Evolutionary conservation across 257 asterid genomes (phyloP), one percentile per base, ranked within the genome.

Genomic region (Nicotiana sylvestris): DNA sequence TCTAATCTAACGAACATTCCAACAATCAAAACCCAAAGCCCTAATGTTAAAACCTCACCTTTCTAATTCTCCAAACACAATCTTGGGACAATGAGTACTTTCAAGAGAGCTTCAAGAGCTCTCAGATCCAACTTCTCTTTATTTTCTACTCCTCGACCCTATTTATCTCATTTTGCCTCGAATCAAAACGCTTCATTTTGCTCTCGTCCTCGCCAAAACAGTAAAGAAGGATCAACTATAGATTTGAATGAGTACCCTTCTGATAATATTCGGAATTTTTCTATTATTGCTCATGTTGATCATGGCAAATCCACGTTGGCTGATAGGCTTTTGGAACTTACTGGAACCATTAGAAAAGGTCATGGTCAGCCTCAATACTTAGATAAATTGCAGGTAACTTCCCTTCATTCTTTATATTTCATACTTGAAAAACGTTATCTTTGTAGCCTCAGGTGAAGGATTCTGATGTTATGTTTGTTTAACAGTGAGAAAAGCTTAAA

Each of bases 261-360:
- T 15, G 98, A 96, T 5, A 90, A 87, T 10, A 91, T 96, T 76
- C 95, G 99, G n/a, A 96, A 96, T 87, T 96, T 96, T 72, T 96
- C 99, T 53, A 96, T 96, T 37, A 96, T 96, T 84, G 99, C 99
- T 15, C 99, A 96, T 80, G 97, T 96, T 70, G 99, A 94, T 87
- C 99, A 96, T 66, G 99, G 99, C 4, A 96, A 96, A 85, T 96
- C 99, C n/a, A 96, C 99, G 9, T 90, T 96, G 27, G 99, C 99
- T 84, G 99, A 96, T 87, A 89, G 99, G 69, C 98, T 96, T 82
- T 86, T 96, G 93, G 99, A 96, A 92, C 95, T 96, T 55, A 96
- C 99, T 4, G 98, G 93, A 35, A 96, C 99, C 56, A 96, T 96
- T 85, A 88, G 86, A 90, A 96, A 92, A 89, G 99, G 98, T 60